A percentile compares a stretch with the other conserved stretches of the same genome.
Evolutionary conservation across 495 filamentous ascomycete species (phyloP).

Genomic region (Hypoxylon fragiforme): DNA sequence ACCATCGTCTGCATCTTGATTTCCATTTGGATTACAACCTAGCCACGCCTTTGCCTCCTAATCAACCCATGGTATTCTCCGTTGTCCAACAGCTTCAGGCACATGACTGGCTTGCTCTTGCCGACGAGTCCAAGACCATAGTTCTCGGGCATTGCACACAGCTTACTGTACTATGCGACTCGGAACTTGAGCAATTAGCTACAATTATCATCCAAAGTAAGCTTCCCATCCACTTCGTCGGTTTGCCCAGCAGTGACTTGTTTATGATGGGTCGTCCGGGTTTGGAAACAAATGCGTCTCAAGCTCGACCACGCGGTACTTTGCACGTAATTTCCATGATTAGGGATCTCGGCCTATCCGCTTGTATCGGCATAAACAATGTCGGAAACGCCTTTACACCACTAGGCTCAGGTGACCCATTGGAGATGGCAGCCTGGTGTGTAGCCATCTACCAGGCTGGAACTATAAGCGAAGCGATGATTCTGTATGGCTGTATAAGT

Average conservation of each 20-base stretch:
- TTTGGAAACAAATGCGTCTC: constrained; percentile 19
- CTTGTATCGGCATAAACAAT: constrained; percentile 72
- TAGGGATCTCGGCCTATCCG: constrained; percentile 58
- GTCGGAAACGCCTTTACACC: constrained; percentile 80
- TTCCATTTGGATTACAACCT: constrained; percentile 77
- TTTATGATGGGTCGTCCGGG: constrained; percentile 67
- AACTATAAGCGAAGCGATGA: constrained; percentile 57
- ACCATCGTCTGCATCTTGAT: constrained; percentile 61
- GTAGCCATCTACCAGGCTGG: constrained; percentile 73
- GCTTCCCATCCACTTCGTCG: constrained; percentile 69
- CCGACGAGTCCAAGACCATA: constrained; percentile 50
- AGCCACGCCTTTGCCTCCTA: constrained; percentile 39
- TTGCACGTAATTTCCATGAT: constrained; percentile 67
- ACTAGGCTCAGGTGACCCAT: constrained; percentile 70
- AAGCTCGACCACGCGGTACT: constrained; percentile 57
- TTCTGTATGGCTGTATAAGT: constrained; percentile 66
- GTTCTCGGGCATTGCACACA: constrained; percentile 73
- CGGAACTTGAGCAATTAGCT: constrained; percentile 55
- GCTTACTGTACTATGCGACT: constrained; percentile 57
- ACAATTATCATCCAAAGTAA: constrained; percentile 44
- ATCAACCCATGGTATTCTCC: constrained; percentile 54
- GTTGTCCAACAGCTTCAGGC: constrained; percentile 54
- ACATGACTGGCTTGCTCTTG: constrained; percentile 50
- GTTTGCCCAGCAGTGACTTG: constrained; percentile 72
- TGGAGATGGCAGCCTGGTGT: constrained; percentile 63